Conservation (phyloP, 306 rosid genomes). For the Rosa rugosa region DNA sequence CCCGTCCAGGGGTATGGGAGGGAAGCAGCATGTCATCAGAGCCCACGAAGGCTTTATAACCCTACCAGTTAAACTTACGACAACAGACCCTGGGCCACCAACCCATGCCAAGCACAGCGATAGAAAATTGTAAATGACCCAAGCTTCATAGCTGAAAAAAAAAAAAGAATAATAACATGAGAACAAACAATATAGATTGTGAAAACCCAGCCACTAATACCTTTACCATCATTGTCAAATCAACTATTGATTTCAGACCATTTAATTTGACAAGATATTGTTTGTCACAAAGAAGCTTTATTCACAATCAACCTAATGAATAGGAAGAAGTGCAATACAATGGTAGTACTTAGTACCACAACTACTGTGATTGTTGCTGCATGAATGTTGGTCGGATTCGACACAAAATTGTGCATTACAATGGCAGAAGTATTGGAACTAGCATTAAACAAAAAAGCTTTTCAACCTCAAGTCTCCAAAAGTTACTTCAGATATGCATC, state of each 20-base stretch:
- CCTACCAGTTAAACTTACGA: constrained; percentile 83
- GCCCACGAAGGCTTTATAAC: constrained; percentile 79
- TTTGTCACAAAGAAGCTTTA: background rate
- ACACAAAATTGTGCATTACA: background rate
- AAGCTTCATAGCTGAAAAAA: constrained; percentile 88
- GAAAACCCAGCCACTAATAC: background rate
- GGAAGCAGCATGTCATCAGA: constrained; percentile 90
- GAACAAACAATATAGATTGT: constrained; percentile 6
- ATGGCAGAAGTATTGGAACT: background rate
- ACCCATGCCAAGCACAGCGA: constrained; percentile 97
- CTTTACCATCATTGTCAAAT: background rate
- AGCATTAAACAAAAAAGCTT: background rate
- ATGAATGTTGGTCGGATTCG: background rate
- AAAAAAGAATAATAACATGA: constrained; percentile 4
- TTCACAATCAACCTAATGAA: background rate
- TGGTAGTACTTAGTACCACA: background rate
- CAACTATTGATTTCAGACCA: background rate
- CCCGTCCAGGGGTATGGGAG: constrained; percentile 95
- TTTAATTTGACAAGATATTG: background rate
- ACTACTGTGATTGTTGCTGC: background rate
- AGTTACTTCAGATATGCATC: background rate
- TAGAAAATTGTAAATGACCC: constrained; percentile 92
- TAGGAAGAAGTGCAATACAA: background rate
- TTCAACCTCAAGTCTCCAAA: background rate
- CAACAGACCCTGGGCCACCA: constrained; percentile 99